phyloP scores from a whole-genome alignment of 2,329 filamentous ascomycete species.

The Talaromyces pinophilus region DNA sequence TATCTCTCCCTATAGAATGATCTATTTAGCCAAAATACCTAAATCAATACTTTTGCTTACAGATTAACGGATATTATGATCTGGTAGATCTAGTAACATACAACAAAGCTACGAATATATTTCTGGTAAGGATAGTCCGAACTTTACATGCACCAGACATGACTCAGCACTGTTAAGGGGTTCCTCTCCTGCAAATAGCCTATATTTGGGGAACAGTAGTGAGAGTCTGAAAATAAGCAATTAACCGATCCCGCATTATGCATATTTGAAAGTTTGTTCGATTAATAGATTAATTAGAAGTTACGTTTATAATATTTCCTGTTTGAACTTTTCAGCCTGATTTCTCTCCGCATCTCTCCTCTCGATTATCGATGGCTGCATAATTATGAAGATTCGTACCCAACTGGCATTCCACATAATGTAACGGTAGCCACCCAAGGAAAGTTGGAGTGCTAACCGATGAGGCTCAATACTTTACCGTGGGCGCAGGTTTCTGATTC shows the following conservation, averaged over 20 bases:
- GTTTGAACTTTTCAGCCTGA: no score
- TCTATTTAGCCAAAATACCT: conserved; percentile 4
- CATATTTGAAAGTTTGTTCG: no score
- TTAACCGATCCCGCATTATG: not conserved
- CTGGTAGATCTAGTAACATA: not conserved
- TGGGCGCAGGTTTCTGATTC: no score
- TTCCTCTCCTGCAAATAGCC: not conserved
- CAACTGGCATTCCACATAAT: no score
- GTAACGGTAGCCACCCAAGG: no score
- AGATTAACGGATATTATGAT: not conserved
- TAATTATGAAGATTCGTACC: no score
- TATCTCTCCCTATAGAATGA: not conserved
- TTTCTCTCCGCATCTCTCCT: no score
- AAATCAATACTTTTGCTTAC: not conserved
- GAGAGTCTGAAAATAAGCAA: not conserved
- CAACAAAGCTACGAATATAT: not conserved
- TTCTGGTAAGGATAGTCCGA: not conserved
- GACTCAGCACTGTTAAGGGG: not conserved
- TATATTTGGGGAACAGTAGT: not conserved
- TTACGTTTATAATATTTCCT: no score
- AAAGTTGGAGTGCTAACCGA: no score
- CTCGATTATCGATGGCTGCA: no score
- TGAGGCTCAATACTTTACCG: no score
- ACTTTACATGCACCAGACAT: not conserved
- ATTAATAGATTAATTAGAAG: no score